Evolutionary conservation across 176 grass and related monocot genomes (phyloP).

Genomic region (Luzula sylvatica): DNA sequence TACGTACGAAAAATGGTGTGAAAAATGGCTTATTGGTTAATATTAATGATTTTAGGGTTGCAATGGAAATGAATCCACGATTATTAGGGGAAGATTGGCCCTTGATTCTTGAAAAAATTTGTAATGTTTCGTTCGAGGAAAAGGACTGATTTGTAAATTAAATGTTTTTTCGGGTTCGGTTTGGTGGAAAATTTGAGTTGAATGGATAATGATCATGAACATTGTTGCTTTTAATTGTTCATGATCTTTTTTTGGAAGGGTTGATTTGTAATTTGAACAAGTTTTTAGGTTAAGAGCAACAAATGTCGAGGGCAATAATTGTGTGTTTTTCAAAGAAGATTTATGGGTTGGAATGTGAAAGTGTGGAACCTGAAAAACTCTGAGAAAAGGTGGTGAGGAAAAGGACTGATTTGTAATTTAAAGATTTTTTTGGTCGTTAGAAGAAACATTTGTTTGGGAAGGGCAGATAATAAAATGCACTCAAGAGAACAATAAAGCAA

Average conservation of each 20-base stretch:
- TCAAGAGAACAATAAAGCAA: constrained; percentile 1
- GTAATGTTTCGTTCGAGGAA: constrained; percentile 47
- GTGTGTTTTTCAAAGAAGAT: neutral
- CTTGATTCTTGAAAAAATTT: constrained; percentile 80
- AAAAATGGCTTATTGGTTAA: constrained; percentile 33
- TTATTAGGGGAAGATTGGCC: constrained; percentile 80
- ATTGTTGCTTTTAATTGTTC: neutral
- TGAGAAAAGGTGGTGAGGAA: neutral
- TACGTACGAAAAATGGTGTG: constrained; percentile 46
- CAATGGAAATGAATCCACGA: constrained; percentile 87
- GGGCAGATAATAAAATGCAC: neutral
- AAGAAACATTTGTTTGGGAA: neutral
- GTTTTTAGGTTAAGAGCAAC: neutral
- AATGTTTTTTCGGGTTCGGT: constrained; percentile 8
- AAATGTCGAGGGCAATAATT: neutral
- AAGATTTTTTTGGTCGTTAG: neutral
- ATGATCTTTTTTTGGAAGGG: neutral
- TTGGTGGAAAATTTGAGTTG: neutral
- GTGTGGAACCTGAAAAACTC: too few relatives aligned
- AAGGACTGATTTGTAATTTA: constrained; percentile 11
- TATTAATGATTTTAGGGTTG: constrained; percentile 73
- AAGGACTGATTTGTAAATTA: constrained; percentile 40
- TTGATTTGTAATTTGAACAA: neutral
- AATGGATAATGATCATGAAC: neutral
- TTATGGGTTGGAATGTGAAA: neutral